Base-by-base conservation (phyloP, 1,284 basidiomycete genomes). In the Farysia itapuensis region DNA sequence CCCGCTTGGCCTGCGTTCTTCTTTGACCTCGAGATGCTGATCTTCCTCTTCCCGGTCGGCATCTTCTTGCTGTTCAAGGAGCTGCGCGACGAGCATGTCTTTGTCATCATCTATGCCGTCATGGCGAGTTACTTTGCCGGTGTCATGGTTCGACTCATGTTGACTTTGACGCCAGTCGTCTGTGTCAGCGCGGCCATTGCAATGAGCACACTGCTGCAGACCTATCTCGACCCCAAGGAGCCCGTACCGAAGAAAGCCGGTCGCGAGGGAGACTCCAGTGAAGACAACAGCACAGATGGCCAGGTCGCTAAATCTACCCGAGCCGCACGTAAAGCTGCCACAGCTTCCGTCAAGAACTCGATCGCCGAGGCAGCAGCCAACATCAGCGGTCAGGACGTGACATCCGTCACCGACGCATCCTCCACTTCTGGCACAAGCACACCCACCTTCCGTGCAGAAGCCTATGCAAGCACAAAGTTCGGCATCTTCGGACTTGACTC, bases 1-100 rank as follows among this genome's bases (percentile, higher is more conserved):
- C 98, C 95, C 9, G 94, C 95, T 29, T 99, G 95, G 95, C 92
- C 94, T 4, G 87, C 94, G 3, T 98, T 98, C 85, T 98, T 96
- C 82, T 97, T 96, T 86, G 94, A 99, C 78, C 85, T 98, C 51
- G 88, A 97, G 73, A 88, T 95, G 83, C 86, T 99, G 76, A 88
- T 98, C 70, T 96, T 92, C 84, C 80, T 95, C 48, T 98, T 99
- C 85, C 95, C 95, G 4, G 94, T 90, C 20, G 95, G 95, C 53
- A 89, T 98, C 35, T 83, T 89, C 72, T 80, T 95, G 60, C 93
- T 90, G 79, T 98, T 98, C 88, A 85, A 84, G 58, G 84, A 94
- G 75, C 82, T 99, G 23, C 85, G 90, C 23, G 95, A 99, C 78
- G 95, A 97, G 77, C 95, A 98, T 75, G 82, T 99, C 65, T 99